Evolutionary conservation across 176 grass and related monocot genomes (phyloP).

Genomic region (Calamus simplicifolius): DNA sequence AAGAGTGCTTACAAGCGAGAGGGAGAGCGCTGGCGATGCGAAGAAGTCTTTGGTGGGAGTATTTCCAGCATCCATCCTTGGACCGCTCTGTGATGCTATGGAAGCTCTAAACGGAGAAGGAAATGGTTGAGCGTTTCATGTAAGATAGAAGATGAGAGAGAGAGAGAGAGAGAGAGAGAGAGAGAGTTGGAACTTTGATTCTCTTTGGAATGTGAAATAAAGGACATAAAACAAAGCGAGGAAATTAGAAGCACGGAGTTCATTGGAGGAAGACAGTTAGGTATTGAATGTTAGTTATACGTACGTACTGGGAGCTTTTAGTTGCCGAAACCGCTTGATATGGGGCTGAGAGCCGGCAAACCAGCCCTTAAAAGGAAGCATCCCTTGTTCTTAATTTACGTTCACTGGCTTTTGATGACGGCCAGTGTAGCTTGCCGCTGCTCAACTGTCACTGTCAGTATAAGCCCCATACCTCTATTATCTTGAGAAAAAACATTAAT

Average conservation of each 20-base stretch:
- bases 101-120: conserved; percentile 9
- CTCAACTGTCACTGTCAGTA: too few relatives aligned
- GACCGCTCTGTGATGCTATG: background rate
- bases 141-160: background rate
- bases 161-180: background rate
- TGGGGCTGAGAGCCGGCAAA: background rate
- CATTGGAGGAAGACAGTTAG: conserved; percentile 38
- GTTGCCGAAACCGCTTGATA: too few relatives aligned
- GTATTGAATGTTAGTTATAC: conserved; percentile 82
- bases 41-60: conserved; percentile 61
- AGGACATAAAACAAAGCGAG: conserved; percentile 54
- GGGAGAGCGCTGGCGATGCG: conserved; percentile 68
- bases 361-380: too few relatives aligned
- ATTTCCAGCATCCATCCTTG: conserved; percentile 37
- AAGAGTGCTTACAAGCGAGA: conserved; percentile 54
- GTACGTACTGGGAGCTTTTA: background rate
- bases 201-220: conserved; percentile 37
- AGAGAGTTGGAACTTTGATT: background rate
- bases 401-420: too few relatives aligned
- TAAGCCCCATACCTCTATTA: too few relatives aligned
- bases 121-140: conserved; percentile 1
- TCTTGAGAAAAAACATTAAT: too few relatives aligned
- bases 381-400: too few relatives aligned
- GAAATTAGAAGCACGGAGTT: conserved; percentile 8
- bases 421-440: too few relatives aligned